Conservation (phyloP, 1,139 yeast species). For the Pichia sp. region DNA sequence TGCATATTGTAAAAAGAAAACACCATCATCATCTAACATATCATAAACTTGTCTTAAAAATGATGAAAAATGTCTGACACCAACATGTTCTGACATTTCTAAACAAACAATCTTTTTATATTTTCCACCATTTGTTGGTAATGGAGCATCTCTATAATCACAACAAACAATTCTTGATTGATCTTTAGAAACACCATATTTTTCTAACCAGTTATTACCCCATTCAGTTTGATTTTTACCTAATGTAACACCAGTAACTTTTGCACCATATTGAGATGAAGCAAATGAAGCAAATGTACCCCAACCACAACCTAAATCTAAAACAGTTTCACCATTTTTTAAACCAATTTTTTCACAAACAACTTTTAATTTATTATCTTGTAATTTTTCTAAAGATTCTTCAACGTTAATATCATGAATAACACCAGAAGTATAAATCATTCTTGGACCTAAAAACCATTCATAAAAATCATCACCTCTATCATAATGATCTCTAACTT, state of each 20-base stretch:
- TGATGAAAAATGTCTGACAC: constrained; percentile 73
- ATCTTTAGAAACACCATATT: constrained; percentile 60
- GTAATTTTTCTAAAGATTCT: constrained; percentile 79
- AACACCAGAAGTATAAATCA: constrained; percentile 88
- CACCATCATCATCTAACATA: constrained; percentile 86
- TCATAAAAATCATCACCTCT: constrained; percentile 94
- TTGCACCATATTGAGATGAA: constrained; percentile 76
- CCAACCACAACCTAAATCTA: constrained; percentile 95
- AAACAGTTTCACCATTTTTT: constrained; percentile 62
- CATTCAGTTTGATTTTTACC: constrained; percentile 89
- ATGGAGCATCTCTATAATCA: constrained; percentile 89
- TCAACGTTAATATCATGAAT: constrained; percentile 64
- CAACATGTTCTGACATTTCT: constrained; percentile 97
- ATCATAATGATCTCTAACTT: constrained; percentile 92
- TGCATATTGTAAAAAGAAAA: constrained; percentile 81
- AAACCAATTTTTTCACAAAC: constrained; percentile 85
- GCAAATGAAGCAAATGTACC: constrained; percentile 87
- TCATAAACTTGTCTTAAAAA: constrained; percentile 77
- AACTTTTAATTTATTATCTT: constrained; percentile 81
- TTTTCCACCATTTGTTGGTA: constrained; percentile 47
- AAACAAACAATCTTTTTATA: constrained; percentile 86
- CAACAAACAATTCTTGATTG: constrained; percentile 76
- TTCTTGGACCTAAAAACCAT: constrained; percentile 92
- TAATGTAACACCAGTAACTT: constrained; percentile 82
- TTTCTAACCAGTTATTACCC: constrained; percentile 67